A percentile compares a stretch with the other conserved stretches of the same genome.
Conservation (phyloP, 306 rosid genomes). For the Vachellia pachyceras region DNA sequence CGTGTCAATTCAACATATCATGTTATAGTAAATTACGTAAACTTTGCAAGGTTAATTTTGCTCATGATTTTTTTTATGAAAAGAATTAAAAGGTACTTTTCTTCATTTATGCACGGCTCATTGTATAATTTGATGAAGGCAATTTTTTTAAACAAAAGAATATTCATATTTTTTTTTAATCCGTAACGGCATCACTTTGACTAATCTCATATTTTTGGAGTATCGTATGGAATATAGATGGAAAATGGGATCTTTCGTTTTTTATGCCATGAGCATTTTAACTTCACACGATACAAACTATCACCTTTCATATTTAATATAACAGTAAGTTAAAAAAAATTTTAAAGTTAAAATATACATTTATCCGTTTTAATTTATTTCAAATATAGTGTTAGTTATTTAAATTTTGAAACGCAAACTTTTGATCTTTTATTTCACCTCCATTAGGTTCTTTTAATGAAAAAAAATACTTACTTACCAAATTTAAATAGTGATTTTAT, state of each 20-base stretch:
- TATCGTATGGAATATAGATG: not conserved
- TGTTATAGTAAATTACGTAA: not conserved
- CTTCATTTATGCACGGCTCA: not conserved
- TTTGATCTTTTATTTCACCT: too few relatives aligned
- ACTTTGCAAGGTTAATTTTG: not conserved
- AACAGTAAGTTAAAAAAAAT: too few relatives aligned
- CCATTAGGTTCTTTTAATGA: too few relatives aligned
- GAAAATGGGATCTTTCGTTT: not conserved
- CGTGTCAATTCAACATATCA: not conserved
- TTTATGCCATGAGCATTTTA: not conserved
- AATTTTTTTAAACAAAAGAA: not conserved
- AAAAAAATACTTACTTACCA: too few relatives aligned
- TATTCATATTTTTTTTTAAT: not conserved
- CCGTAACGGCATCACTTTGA: not conserved
- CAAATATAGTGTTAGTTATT: too few relatives aligned
- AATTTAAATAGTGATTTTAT: too few relatives aligned
- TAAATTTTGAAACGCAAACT: too few relatives aligned
- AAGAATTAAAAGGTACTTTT: not conserved
- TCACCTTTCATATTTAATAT: too few relatives aligned
- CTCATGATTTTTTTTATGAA: not conserved
- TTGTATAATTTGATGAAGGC: not conserved
- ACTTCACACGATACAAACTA: not conserved
- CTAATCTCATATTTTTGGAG: not conserved
- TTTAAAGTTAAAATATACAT: too few relatives aligned
- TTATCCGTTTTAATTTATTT: too few relatives aligned